Evolutionary conservation across 106 monocot genomes (phyloP), one percentile per base, ranked within the genome.

Genomic region (Platanthera zijinensis): DNA sequence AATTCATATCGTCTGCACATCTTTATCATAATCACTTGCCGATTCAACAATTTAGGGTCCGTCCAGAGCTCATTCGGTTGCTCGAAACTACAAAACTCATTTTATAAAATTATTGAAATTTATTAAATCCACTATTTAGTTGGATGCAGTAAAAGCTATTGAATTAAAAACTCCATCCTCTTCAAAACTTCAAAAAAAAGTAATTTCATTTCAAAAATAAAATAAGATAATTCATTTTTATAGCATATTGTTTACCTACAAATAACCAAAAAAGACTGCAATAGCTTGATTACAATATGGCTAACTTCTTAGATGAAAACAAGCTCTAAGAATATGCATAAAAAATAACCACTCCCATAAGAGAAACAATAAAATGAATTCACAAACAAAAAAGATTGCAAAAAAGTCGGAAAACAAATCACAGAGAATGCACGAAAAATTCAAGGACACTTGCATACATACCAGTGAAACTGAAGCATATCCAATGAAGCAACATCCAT

Each of bases 391-490:
- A 19, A 66, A 28, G 32, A 28, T 10, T 11, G 11, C 22, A 66
- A 66, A 10, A 9, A 28, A 28, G 9, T 66, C 3, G 30, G 30
- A 9, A 0, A 32, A 32, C 32, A 32, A 2, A 32, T 32, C 32
- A 32, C 32, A 32, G 59, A 66, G 30, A 28, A 18, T 3, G 32
- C 2, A 72, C 4, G 3, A 25, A 51, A 51, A 72, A 21, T 10
- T 51, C 50, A 51, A 70, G 6, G 4, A 15, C 69, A 57, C 8
- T 21, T 3, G 30, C 61, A 75, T 54, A 49, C 66, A 22, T 90
- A 97, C 97, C 97, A 97, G 73, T 97, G 97, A 69, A 97, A 97
- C 75, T 97, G 97, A 78, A 97, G 87, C 97, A 97, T 97, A 76
- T 94, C 97, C 78, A 97, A 75, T 77, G 73, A 84, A 78, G 91